Evolutionary conservation across 352 stramenopile genomes (phyloP).

Genomic region (Aphanomyces cochlioides): DNA sequence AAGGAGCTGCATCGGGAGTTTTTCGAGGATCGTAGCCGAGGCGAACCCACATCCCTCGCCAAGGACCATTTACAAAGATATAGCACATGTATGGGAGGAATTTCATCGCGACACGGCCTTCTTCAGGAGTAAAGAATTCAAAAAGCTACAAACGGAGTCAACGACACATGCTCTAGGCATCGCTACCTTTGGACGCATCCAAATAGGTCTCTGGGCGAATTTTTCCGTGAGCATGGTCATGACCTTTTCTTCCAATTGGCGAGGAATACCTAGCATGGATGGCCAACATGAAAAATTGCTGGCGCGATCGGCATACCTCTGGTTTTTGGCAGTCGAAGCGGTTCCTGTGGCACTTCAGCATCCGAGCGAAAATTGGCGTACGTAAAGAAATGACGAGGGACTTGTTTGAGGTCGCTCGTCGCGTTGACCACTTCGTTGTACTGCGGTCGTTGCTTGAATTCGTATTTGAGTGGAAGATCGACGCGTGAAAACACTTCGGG

Average conservation of each 20-base stretch:
- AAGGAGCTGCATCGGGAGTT: conserved; percentile 45
- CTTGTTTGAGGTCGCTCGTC: conserved; percentile 52
- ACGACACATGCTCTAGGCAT: not conserved
- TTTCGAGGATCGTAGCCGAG: conserved; percentile 73
- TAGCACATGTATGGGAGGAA: conserved; percentile 74
- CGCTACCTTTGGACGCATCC: conserved; percentile 51
- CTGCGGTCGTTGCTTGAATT: conserved; percentile 70
- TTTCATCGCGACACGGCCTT: conserved; percentile 55
- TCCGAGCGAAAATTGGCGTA: conserved; percentile 80
- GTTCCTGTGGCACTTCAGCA: conserved; percentile 43
- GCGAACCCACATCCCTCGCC: conserved; percentile 75
- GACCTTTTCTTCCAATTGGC: conserved; percentile 60
- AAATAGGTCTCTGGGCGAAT: conserved; percentile 63
- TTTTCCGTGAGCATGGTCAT: conserved; percentile 53
- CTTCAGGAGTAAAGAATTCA: conserved; percentile 51
- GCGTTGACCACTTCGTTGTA: conserved; percentile 64
- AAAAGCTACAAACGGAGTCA: conserved; percentile 40
- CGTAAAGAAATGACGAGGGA: conserved; percentile 31
- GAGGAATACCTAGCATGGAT: conserved; percentile 43
- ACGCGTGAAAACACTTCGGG: conserved; percentile 83
- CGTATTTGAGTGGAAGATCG: conserved; percentile 76
- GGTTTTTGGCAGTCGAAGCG: conserved; percentile 27
- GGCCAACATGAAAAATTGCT: not conserved
- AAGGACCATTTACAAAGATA: conserved; percentile 78
- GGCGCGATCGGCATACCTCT: not conserved